A percentile compares a stretch with the other conserved stretches of the same genome.
Conservation (phyloP, 352 stramenopile species). For the Detonula confervacea region DNA sequence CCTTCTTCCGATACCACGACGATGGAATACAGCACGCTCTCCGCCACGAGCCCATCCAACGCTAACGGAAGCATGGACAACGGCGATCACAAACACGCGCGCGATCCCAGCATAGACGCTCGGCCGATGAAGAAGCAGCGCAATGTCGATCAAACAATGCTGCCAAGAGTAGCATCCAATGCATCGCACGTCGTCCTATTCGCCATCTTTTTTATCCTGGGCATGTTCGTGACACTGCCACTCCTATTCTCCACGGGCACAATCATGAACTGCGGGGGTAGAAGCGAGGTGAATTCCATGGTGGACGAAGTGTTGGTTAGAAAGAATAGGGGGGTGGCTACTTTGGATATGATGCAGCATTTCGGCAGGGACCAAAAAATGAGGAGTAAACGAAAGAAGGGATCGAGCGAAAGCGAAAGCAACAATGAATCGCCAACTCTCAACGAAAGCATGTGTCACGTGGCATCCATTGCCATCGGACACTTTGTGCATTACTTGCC, state of each 20-base stretch:
- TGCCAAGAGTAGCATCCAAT: no score
- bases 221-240: constrained; percentile 1
- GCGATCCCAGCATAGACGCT: no score
- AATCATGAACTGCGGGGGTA: background rate
- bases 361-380: background rate
- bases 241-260: constrained; percentile 1
- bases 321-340: background rate
- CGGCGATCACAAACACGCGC: background rate
- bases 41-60: no score
- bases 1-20: no score
- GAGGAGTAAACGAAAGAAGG: background rate
- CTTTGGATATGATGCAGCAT: background rate
- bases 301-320: background rate
- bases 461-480: constrained; percentile 14
- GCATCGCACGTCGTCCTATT: background rate
- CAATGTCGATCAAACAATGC: no score
- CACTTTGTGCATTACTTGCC: constrained; percentile 6
- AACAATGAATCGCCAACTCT: background rate
- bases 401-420: background rate
- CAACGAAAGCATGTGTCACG: constrained; percentile 1
- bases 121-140: no score
- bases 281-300: background rate
- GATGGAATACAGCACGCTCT: no score
- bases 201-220: background rate
- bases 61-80: background rate